These are phyloP conservation scores for Teunomyces tritomae DNA, from an alignment of 805 yeast species.

Conservation along the genomic window DNA sequence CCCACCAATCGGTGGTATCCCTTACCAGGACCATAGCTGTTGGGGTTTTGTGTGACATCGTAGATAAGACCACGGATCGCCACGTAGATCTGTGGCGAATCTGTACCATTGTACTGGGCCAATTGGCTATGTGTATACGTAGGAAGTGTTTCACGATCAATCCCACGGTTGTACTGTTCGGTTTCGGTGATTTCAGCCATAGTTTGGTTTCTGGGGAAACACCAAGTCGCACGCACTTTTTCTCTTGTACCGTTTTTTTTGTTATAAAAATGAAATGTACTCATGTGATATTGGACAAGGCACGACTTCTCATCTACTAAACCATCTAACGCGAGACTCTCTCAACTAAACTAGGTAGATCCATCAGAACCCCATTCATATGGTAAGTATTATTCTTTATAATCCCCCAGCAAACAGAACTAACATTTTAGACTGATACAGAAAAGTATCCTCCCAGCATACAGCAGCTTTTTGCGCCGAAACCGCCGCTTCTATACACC, in stretches of 20 bases:
- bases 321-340: too few species aligned
- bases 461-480: constrained; percentile 54
- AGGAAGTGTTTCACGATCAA: constrained; percentile 32
- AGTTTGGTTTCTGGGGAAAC: too few species aligned
- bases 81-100: constrained; percentile 51
- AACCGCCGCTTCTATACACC: constrained; percentile 52
- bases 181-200: constrained; percentile 19
- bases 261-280: neutral
- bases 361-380: too few species aligned
- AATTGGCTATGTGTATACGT: constrained; percentile 33
- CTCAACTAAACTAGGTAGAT: too few species aligned
- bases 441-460: constrained; percentile 39
- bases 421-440: constrained; percentile 5
- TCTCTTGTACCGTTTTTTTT: too few species aligned
- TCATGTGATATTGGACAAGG: too few species aligned
- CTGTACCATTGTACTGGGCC: constrained; percentile 30
- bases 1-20: constrained; percentile 74
- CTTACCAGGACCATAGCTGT: constrained; percentile 74
- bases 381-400: too few species aligned
- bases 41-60: constrained; percentile 67
- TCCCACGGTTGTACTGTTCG: constrained; percentile 26
- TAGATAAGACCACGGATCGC: constrained; percentile 75
- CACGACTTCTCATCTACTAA: too few species aligned
- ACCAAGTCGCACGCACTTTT: too few species aligned
- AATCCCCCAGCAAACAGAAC: too few species aligned